These are phyloP conservation scores for Climacium dendroides DNA, from an alignment of 225 moss, liverwort and hornwort species.

Conservation along the genomic window DNA sequence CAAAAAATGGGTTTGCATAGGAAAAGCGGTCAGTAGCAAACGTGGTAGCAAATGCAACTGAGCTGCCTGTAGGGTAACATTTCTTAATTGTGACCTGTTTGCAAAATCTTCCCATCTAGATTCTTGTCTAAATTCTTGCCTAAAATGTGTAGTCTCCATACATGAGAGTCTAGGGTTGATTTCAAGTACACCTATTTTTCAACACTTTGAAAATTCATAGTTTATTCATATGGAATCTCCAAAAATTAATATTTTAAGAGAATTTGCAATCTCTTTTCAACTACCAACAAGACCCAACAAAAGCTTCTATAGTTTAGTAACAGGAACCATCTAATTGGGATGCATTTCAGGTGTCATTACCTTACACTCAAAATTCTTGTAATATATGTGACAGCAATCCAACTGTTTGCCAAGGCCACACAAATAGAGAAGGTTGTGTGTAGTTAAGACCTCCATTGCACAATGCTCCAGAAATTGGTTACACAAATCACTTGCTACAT, in stretches of 20 bases:
- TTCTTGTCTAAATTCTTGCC: too few species aligned
- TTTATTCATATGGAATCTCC: rapidly evolving
- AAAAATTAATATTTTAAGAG: background rate
- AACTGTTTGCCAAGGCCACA: rapidly evolving
- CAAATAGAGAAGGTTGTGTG: background rate
- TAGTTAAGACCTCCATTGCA: background rate
- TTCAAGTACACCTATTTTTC: background rate
- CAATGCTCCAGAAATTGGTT: background rate
- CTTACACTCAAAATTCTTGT: background rate
- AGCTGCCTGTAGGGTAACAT: background rate
- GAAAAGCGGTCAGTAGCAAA: background rate
- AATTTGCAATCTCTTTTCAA: background rate
- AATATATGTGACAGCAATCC: background rate
- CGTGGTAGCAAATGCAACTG: background rate
- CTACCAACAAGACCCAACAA: background rate
- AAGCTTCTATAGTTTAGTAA: background rate
- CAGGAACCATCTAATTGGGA: background rate
- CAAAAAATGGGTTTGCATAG: background rate
- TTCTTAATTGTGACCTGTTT: background rate
- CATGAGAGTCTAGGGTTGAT: background rate
- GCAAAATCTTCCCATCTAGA: too few species aligned
- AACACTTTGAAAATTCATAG: background rate
- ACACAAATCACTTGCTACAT: background rate
- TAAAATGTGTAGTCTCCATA: background rate
- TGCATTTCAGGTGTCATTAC: background rate